Base-by-base conservation (phyloP, 768 basidiomycete species). In the Inosperma sp. region DNA sequence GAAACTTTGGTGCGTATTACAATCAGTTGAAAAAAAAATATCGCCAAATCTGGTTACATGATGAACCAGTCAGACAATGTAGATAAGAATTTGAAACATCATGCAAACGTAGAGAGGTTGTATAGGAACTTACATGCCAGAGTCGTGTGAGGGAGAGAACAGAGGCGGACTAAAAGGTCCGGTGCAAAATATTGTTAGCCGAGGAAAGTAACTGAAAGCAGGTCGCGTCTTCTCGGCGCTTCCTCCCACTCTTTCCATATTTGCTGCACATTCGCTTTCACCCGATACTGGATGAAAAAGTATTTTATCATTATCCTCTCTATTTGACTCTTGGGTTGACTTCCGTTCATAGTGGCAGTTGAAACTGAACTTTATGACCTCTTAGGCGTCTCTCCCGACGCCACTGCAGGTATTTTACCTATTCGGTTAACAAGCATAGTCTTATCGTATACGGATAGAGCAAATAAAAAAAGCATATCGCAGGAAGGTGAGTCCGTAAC, bases 381-480 rank as follows among this genome's bases (percentile, higher is more conserved):
- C 37, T 74, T 97, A 23, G 91, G 86, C 22, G 81, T 94, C 22
- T 62, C 79, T 39, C 72, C 83, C 17, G 71, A 72, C 51, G 92
- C 91, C 33, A 80, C 74, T 26, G 84, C 86, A 75, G 84, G 90
- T 89, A 64, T 13, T 51, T 51, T 35, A 37, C 39, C 39, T 52
- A 16, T 7, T 12, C 25, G 48, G 26, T 54, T 51, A 31, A 30
- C 39, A 39, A 19, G 21, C 44, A 36, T 23, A 17, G 42, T 41
- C 23, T 51, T 67, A 51, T 68, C 41, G 42, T 21, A 35, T 37
- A 47, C 53, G 49, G 42, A 30, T 56, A 86, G 89, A 76, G 57
- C 91, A 97, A 56, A 91, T 97, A 60, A 94, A 93, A 70, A 90
- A 88, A 63, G 93, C 93, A 13, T 97, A 97, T 65, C 85, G 87